Conservation (phyloP, 1,139 yeast species). For the Wickerhamiella pararugosa region DNA sequence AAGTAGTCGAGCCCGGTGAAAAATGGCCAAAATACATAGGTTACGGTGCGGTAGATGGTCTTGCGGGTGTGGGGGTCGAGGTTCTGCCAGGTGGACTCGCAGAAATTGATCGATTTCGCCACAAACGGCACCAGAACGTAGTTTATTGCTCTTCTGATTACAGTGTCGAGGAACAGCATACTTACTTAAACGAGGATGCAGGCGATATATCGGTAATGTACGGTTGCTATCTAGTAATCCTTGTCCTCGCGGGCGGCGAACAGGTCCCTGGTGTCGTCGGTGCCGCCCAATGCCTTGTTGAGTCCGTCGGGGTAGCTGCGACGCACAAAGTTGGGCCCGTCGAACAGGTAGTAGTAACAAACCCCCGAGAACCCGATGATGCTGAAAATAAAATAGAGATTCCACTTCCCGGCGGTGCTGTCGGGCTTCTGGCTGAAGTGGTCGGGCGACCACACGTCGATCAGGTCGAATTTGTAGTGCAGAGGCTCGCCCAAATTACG, state of each 20-base stretch:
- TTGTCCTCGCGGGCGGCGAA: constrained; percentile 20
- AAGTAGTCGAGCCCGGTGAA: constrained; percentile 1
- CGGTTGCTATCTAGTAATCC: not conserved
- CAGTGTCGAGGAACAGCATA: too few species aligned
- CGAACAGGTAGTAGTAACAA: constrained; percentile 42
- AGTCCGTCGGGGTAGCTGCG: constrained; percentile 60
- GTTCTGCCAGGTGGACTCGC: constrained; percentile 2
- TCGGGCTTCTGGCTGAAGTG: constrained; percentile 48
- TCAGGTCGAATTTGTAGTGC: constrained; percentile 40
- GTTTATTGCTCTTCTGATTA: constrained; percentile 2
- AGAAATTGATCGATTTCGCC: not conserved
- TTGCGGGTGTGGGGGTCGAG: constrained; percentile 1
- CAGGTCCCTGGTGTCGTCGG: constrained; percentile 22
- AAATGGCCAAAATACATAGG: not conserved
- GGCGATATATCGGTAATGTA: too few species aligned
- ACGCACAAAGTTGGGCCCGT: constrained; percentile 65
- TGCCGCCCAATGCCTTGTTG: constrained; percentile 57
- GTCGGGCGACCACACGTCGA: constrained; percentile 84
- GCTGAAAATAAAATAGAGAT: constrained; percentile 38
- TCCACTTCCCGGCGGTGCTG: constrained; percentile 41
- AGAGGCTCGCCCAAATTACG: constrained; percentile 59
- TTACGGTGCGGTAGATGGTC: not conserved
- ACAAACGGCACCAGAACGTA: constrained; percentile 5
- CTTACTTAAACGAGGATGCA: too few species aligned
- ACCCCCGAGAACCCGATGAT: constrained; percentile 39